These are phyloP conservation scores for Wickerhamomyces silvicola DNA, from an alignment of 805 yeast genomes.

Conservation along the genomic window DNA sequence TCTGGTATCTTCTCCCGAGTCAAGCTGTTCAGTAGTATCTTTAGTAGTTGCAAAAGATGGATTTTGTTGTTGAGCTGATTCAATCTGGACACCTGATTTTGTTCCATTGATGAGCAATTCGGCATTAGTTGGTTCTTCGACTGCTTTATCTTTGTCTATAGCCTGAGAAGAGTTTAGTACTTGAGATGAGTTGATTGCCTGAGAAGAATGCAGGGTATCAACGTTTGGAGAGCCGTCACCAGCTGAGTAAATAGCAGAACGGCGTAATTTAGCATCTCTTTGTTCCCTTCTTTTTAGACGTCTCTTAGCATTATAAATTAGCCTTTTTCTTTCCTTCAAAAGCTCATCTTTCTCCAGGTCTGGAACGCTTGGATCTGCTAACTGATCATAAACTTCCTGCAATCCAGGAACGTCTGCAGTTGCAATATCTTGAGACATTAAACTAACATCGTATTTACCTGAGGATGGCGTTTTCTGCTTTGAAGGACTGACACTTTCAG, in stretches of 20 bases:
- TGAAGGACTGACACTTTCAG: background rate
- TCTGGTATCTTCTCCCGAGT: conserved; percentile 2
- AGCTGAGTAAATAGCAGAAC: conserved; percentile 2
- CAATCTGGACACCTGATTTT: too few relatives aligned
- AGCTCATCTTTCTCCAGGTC: conserved; percentile 1
- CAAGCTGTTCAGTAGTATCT: background rate
- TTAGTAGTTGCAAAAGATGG: too few relatives aligned
- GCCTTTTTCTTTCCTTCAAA: conserved; percentile 2
- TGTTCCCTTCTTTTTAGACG: conserved; percentile 4
- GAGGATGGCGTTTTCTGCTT: background rate
- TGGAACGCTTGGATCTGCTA: conserved; percentile 1
- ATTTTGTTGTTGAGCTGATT: too few relatives aligned
- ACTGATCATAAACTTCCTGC: conserved; percentile 1
- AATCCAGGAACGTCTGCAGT: conserved; percentile 8
- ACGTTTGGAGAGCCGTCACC: background rate
- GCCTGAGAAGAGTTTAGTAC: too few relatives aligned
- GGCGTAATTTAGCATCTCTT: conserved; percentile 1
- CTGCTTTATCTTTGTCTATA: too few relatives aligned
- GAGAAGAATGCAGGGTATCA: too few relatives aligned
- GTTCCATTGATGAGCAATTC: too few relatives aligned
- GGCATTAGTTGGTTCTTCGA: too few relatives aligned
- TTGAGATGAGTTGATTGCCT: too few relatives aligned
- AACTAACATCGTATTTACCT: conserved; percentile 1
- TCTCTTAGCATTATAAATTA: conserved; percentile 7
- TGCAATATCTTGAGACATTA: conserved; percentile 1